Base-by-base conservation (phyloP, 2,329 filamentous ascomycete genomes). In the Samsoniella hepiali region DNA sequence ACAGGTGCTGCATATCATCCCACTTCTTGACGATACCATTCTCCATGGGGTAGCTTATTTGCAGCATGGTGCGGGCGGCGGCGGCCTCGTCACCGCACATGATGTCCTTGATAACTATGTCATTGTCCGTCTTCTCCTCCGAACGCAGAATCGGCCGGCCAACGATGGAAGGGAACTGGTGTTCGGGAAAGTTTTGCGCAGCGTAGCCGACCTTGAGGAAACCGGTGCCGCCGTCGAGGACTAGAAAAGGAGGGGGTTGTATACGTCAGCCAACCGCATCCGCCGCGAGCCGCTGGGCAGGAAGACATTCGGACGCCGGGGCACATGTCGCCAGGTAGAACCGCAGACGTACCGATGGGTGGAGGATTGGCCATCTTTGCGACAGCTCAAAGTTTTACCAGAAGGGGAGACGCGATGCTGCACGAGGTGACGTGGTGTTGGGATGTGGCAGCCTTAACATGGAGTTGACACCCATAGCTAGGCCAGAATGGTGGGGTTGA, bases 131-230 rank as follows among this genome's bases (percentile, higher is more conserved):
- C 75, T 84, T 84, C 79, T 99, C 95, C 83, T 99, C 95, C 67
- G 93, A 93, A 79, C 95, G 92, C 73, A 99, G 86, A 78, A 99
- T 99, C 58, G 95, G 95, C 71, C 95, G 91, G 75, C 95, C 95
- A 77, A 99, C 93, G 78, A 99, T 98, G 70, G 94, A 97, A 63
- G 95, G 95, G 79, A 93, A 98, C 81, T 98, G 94, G 79, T 96
- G 92, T 81, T 98, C 95, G 77, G 95, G 95, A 81, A 99, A 99
- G 84, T 99, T 99, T 85, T 98, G 93, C 74, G 90, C 95, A 74
- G 95, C 95, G 83, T 98, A 99, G 78, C 95, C 95, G 81, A 97
- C 95, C 82, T 99, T 99, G 79, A 99, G 90, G 85, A 99, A 99
- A 80, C 95, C 95, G 76, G 95, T 99, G 80, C 95, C 95, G 85